Evolutionary conservation across 352 stramenopile species (phyloP).

Genomic region (Globisporangium nagaii): DNA sequence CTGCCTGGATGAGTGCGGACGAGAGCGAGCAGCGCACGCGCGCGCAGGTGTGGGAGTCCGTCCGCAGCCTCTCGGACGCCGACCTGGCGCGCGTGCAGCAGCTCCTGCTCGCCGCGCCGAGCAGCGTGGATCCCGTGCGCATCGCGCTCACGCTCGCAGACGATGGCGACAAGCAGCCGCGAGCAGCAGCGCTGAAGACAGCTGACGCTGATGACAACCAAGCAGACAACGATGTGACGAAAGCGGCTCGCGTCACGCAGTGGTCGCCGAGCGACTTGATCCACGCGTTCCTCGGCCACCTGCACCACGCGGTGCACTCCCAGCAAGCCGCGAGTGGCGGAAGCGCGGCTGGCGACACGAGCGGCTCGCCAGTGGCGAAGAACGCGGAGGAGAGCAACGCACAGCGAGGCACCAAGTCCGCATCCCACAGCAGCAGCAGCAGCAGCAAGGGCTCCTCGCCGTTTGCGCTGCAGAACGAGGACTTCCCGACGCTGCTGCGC

Average conservation of each 20-base stretch:
- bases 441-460: conserved; percentile 1
- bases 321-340: not conserved
- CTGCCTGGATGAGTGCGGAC: not conserved
- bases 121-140: conserved; percentile 2
- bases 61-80: conserved; percentile 22
- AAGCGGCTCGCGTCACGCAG: not conserved
- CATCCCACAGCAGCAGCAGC: not conserved
- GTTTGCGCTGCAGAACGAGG: conserved; percentile 21
- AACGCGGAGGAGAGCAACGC: not conserved
- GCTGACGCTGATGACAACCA: not conserved
- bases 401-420: not conserved
- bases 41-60: conserved; percentile 23
- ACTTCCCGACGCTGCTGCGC: conserved; percentile 29
- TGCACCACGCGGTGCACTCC: conserved; percentile 7
- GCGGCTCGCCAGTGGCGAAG: not conserved
- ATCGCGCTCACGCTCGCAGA: not conserved
- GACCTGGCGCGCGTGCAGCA: conserved; percentile 14
- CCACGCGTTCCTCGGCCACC: conserved; percentile 9
- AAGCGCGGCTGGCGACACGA: not conserved
- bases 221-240: not conserved
- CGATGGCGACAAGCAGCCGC: not conserved
- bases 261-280: conserved; percentile 9
- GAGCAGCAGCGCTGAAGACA: conserved; percentile 1
- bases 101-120: conserved; percentile 1
- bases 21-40: conserved; percentile 10